phyloP scores from a whole-genome alignment of 2,329 filamentous ascomycete species.

The Lasiodiplodia citricola region DNA sequence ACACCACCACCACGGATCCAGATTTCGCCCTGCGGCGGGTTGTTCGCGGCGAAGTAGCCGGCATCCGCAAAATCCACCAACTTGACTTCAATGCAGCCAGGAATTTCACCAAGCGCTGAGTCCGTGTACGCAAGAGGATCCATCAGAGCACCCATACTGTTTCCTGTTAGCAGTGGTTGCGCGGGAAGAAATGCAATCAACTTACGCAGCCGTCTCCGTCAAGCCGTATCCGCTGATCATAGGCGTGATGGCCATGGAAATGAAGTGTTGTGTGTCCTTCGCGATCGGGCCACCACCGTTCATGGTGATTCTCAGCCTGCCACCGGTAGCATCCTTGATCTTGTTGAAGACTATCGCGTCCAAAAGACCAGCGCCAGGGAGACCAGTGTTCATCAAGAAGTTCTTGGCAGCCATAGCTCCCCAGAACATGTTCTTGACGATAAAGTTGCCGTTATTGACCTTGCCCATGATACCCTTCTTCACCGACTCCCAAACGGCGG shows the following conservation, averaged over 20 bases:
- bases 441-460: constrained; percentile 71
- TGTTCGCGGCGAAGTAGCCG: constrained; percentile 77
- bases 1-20: constrained; percentile 82
- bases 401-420: constrained; percentile 65
- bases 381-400: constrained; percentile 63
- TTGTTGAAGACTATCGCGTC: constrained; percentile 90
- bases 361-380: constrained; percentile 72
- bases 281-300: constrained; percentile 93
- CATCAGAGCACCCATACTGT: constrained; percentile 73
- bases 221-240: constrained; percentile 95
- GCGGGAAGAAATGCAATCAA: constrained; percentile 10
- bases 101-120: constrained; percentile 75
- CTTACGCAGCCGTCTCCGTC: constrained; percentile 80
- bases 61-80: constrained; percentile 88
- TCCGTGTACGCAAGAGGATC: constrained; percentile 86
- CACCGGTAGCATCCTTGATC: constrained; percentile 88
- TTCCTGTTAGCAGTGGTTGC: constrained; percentile 5
- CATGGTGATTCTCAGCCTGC: constrained; percentile 85
- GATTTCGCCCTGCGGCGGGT: constrained; percentile 88
- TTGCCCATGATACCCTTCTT: constrained; percentile 49
- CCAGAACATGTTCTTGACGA: constrained; percentile 82
- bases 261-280: constrained; percentile 84
- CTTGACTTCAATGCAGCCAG: constrained; percentile 83
- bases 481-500: constrained; percentile 74
- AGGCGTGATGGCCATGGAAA: constrained; percentile 89